A percentile compares a stretch with the other conserved stretches of the same genome.
These are phyloP conservation scores for Meyerozyma sp. DNA, from an alignment of 1,139 yeast genomes.

Conservation along the genomic window DNA sequence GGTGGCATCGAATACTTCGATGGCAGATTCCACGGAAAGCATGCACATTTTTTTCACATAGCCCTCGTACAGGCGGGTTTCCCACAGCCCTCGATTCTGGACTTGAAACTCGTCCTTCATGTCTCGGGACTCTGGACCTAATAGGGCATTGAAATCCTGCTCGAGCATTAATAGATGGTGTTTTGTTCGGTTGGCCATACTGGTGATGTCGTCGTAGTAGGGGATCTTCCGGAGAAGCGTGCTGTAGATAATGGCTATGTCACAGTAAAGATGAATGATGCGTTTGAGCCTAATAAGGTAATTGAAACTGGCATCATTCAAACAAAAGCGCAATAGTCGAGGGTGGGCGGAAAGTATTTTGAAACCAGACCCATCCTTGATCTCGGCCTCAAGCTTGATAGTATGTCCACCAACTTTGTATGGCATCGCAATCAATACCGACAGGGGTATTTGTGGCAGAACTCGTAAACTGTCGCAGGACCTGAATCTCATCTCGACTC, in stretches of 20 bases:
- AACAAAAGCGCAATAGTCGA: constrained; percentile 27
- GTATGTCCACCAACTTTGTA: constrained; percentile 29
- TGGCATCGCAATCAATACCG: constrained; percentile 18
- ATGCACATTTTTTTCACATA: constrained; percentile 18
- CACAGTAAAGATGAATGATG: constrained; percentile 33
- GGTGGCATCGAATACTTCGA: constrained; percentile 18
- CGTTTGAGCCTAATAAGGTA: constrained; percentile 26
- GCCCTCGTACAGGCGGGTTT: constrained; percentile 21
- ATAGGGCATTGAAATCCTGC: constrained; percentile 24
- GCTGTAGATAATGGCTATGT: constrained; percentile 36
- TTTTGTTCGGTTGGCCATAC: constrained; percentile 26
- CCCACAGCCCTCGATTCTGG: constrained; percentile 20
- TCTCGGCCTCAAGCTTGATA: constrained; percentile 17
- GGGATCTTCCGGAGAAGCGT: constrained; percentile 37
- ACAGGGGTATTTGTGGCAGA: background rate
- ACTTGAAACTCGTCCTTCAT: constrained; percentile 4
- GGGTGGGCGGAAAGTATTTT: constrained; percentile 22
- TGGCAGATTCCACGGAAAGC: constrained; percentile 16
- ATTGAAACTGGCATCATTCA: constrained; percentile 26
- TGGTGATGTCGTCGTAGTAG: constrained; percentile 37
- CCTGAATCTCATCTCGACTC: background rate
- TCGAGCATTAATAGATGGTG: constrained; percentile 24
- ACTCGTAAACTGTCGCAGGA: background rate
- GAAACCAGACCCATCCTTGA: constrained; percentile 19
- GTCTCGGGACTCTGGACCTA: constrained; percentile 15